These are phyloP conservation scores for Candida ulmi DNA, from an alignment of 805 yeast genomes.

Conservation along the genomic window DNA sequence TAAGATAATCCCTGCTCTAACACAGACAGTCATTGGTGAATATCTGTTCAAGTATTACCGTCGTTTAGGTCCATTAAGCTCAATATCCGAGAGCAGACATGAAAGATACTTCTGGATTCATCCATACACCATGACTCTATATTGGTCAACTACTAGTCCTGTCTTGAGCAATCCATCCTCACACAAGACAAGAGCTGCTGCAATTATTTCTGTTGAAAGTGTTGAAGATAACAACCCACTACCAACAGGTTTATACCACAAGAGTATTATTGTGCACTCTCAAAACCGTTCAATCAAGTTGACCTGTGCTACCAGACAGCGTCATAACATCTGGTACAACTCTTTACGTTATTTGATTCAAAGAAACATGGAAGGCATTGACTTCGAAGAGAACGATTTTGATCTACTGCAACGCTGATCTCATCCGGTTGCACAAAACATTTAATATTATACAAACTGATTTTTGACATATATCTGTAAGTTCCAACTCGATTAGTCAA, in stretches of 20 bases:
- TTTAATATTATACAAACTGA: no score
- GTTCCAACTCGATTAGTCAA: no score
- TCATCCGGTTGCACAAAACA: no score
- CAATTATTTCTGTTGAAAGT: conserved; percentile 72
- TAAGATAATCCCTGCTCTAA: conserved; percentile 76
- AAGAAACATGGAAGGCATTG: conserved; percentile 55
- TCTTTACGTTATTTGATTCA: conserved; percentile 72
- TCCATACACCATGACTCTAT: conserved; percentile 85
- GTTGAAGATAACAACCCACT: conserved; percentile 81
- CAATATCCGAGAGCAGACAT: conserved; percentile 74
- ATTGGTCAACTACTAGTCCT: conserved; percentile 85
- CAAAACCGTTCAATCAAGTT: conserved; percentile 57
- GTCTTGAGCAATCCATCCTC: conserved; percentile 61
- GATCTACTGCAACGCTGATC: conserved; percentile 4
- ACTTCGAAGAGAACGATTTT: conserved; percentile 30
- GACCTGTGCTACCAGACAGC: conserved; percentile 81
- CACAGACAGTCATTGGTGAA: conserved; percentile 94
- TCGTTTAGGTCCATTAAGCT: conserved; percentile 65
- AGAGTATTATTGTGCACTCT: conserved; percentile 73
- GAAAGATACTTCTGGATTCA: conserved; percentile 95
- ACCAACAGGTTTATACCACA: conserved; percentile 85
- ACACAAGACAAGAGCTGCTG: conserved; percentile 70
- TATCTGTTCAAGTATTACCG: conserved; percentile 81
- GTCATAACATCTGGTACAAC: conserved; percentile 90
- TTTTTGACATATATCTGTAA: no score